These are phyloP conservation scores for Trichomonas vaginalis DNA, from an alignment of 208 protist genomes.

Conservation along the genomic window DNA sequence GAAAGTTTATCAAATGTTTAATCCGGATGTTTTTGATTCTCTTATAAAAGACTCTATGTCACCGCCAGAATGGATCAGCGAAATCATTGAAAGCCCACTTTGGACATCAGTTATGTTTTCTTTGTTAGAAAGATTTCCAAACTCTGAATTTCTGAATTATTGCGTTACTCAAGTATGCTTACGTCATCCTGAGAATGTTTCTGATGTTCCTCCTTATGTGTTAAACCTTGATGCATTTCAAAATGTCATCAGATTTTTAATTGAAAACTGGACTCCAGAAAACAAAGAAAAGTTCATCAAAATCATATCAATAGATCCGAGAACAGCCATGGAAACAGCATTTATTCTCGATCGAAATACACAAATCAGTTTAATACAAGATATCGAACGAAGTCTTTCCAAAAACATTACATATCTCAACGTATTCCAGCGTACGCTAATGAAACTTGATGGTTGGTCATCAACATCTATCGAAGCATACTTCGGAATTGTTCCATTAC, in stretches of 20 bases:
- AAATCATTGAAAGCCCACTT: neutral
- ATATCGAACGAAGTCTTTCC: neutral
- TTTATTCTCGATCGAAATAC: neutral
- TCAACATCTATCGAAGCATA: neutral
- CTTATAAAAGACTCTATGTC: neutral
- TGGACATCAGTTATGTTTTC: neutral
- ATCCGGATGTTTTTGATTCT: neutral
- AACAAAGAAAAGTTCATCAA: neutral
- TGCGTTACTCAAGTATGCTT: neutral
- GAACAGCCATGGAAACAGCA: neutral
- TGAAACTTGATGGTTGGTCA: neutral
- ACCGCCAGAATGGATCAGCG: neutral
- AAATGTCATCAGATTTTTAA: neutral
- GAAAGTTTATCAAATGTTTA: neutral
- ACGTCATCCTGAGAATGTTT: neutral
- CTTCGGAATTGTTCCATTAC: neutral
- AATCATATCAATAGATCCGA: neutral
- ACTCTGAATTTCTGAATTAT: neutral
- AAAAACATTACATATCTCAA: neutral
- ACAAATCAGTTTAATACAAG: neutral
- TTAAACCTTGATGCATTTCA: neutral
- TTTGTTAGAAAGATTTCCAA: neutral
- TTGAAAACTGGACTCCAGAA: neutral
- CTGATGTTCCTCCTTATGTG: neutral
- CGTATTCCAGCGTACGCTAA: neutral